These are phyloP conservation scores for Magnusiomyces tetraspermus DNA, from an alignment of 1,139 yeast genomes.

Conservation along the genomic window DNA sequence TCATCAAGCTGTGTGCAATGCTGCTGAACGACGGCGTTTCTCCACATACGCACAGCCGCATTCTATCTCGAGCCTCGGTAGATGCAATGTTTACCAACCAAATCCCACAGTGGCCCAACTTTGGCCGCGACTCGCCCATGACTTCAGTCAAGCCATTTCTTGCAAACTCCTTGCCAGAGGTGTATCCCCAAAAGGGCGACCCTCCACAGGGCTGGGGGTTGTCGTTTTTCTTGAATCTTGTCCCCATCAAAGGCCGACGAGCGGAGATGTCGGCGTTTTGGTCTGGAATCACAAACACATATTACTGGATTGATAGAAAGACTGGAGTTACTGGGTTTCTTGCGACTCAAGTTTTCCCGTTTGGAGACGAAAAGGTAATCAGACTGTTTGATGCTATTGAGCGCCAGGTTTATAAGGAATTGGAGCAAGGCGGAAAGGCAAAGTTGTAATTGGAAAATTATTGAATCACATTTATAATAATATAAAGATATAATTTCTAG, in stretches of 20 bases:
- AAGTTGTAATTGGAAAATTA: too few species aligned
- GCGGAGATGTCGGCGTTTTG: constrained; percentile 37
- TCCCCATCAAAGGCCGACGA: constrained; percentile 34
- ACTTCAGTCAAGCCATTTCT: constrained; percentile 11
- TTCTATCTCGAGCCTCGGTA: constrained; percentile 17
- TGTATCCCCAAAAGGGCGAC: constrained; percentile 16
- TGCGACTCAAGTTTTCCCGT: constrained; percentile 37
- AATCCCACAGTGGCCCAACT: constrained; percentile 17
- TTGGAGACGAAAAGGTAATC: constrained; percentile 12
- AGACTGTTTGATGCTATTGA: constrained; percentile 11
- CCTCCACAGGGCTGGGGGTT: constrained; percentile 22
- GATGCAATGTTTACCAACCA: constrained; percentile 20
- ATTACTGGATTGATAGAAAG: constrained; percentile 41
- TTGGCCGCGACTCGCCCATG: constrained; percentile 15
- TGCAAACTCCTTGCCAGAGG: constrained; percentile 17
- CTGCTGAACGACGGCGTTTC: constrained; percentile 38
- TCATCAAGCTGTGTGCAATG: constrained; percentile 36
- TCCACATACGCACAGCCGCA: constrained; percentile 25
- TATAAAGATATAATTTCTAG: too few species aligned
- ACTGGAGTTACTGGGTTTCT: constrained; percentile 38
- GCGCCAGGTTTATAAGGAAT: constrained; percentile 3
- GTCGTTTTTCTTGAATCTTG: constrained; percentile 12
- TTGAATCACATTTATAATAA: too few species aligned
- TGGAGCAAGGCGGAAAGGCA: too few species aligned
- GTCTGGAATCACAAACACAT: constrained; percentile 41